Evolutionary conservation across 176 grass and related monocot genomes (phyloP).

Genomic region (Areca catechu): DNA sequence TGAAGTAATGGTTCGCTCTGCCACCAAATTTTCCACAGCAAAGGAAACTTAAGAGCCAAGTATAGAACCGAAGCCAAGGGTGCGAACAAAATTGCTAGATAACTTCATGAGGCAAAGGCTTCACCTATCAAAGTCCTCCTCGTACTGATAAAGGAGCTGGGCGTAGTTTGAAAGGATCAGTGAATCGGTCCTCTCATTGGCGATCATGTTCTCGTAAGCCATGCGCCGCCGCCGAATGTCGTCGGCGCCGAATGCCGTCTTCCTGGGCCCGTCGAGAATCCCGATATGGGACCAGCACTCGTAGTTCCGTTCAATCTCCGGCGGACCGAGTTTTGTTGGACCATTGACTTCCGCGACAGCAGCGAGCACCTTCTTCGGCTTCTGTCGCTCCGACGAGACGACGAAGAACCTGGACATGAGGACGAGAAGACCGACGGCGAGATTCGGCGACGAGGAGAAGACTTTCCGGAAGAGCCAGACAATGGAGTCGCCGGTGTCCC

Average conservation of each 20-base stretch:
- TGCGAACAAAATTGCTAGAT: neutral
- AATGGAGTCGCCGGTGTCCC: conserved; percentile 16
- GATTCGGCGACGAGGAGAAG: conserved; percentile 24
- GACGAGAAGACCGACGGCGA: conserved; percentile 17
- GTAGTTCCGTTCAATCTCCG: conserved; percentile 25
- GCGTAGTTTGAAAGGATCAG: conserved; percentile 89
- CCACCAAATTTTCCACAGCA: neutral
- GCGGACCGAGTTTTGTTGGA: neutral
- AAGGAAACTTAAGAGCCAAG: conserved; percentile 22
- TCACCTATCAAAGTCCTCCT: conserved; percentile 55
- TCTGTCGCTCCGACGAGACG: conserved; percentile 8
- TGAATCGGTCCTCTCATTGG: conserved; percentile 34
- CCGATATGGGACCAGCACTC: conserved; percentile 55
- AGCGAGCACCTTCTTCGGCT: conserved; percentile 8
- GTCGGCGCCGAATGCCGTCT: neutral
- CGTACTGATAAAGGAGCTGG: conserved; percentile 79
- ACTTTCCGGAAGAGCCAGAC: conserved; percentile 36
- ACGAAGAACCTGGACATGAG: conserved; percentile 20
- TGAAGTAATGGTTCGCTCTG: conserved; percentile 81
- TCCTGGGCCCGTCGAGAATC: conserved; percentile 22
- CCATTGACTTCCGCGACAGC: neutral
- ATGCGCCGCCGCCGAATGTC: conserved; percentile 19
- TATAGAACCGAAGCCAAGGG: conserved; percentile 7
- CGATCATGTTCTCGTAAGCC: conserved; percentile 60
- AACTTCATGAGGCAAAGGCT: neutral